Conservation (phyloP, 148 eudicot species). For the Arbutus unedo region DNA sequence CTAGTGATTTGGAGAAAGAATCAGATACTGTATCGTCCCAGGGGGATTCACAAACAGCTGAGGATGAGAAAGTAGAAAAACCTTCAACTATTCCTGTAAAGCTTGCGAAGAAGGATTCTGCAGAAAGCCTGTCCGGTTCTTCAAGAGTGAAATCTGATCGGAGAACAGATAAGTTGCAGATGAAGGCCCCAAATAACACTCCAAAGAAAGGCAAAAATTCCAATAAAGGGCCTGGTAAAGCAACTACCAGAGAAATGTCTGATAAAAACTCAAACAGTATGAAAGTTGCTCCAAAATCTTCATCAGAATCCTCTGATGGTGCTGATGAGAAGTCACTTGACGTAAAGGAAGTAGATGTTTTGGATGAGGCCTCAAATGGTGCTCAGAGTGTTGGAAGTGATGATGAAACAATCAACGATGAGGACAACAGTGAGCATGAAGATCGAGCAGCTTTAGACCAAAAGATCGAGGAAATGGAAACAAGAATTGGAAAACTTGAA, state of each 20-base stretch:
- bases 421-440: conserved; percentile 29
- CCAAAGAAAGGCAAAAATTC: conserved; percentile 35
- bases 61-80: conserved; percentile 52
- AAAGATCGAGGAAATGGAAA: conserved; percentile 59
- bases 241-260: conserved; percentile 17
- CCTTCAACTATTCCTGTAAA: conserved; percentile 27
- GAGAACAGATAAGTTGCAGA: conserved; percentile 31
- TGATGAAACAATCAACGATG: conserved; percentile 31
- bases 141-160: conserved; percentile 25
- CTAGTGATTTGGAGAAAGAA: conserved; percentile 39
- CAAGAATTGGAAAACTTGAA: conserved; percentile 65
- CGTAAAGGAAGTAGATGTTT: conserved; percentile 36
- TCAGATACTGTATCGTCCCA: conserved; percentile 64
- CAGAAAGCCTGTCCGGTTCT: conserved; percentile 19
- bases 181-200: conserved; percentile 20
- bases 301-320: conserved; percentile 51
- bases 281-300: conserved; percentile 39
- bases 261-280: conserved; percentile 25
- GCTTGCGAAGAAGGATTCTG: conserved; percentile 27
- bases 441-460: conserved; percentile 35
- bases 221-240: conserved; percentile 25
- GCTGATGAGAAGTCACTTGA: conserved; percentile 39
- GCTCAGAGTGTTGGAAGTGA: conserved; percentile 38
- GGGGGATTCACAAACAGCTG: conserved; percentile 52
- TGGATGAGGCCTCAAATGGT: conserved; percentile 56